A percentile compares a stretch with the other conserved stretches of the same genome.
phyloP scores from a whole-genome alignment of 345 rosid species.

The Populus alba region DNA sequence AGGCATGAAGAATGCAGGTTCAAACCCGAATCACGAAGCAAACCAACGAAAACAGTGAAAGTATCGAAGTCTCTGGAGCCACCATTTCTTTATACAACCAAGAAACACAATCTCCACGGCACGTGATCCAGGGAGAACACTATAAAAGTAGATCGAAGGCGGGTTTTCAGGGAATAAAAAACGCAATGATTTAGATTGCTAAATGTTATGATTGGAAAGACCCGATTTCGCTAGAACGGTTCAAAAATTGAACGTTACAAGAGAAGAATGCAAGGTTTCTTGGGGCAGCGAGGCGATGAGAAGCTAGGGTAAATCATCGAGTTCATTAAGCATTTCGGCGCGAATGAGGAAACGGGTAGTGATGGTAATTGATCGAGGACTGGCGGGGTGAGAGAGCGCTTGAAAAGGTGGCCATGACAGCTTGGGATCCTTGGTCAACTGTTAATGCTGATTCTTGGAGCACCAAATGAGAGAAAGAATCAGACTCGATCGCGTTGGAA shows the following conservation, averaged over 20 bases:
- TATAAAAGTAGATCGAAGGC: conserved; percentile 55
- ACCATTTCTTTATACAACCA: conserved; percentile 84
- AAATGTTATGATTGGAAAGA: conserved; percentile 46
- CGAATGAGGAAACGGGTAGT: conserved; percentile 62
- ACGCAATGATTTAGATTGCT: conserved; percentile 57
- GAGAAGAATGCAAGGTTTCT: conserved; percentile 29
- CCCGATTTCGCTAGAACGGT: conserved; percentile 50
- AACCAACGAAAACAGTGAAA: conserved; percentile 65
- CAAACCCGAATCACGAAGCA: conserved; percentile 72
- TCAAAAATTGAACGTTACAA: conserved; percentile 42
- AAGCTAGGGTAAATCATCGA: conserved; percentile 60
- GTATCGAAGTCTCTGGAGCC: conserved; percentile 64
- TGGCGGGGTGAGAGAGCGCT: conserved; percentile 49
- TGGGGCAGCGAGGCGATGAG: conserved; percentile 38
- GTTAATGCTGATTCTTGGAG: too few species aligned
- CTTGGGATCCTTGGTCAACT: conserved; percentile 45
- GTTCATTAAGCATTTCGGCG: conserved; percentile 60
- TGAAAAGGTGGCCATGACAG: conserved; percentile 84
- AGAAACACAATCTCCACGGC: conserved; percentile 47
- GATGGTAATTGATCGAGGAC: conserved; percentile 42
- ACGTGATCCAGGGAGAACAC: conserved; percentile 54
- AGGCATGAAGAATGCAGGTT: conserved; percentile 86
- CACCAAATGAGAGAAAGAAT: too few species aligned
- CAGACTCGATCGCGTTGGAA: too few species aligned
- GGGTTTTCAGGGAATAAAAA: conserved; percentile 42